phyloP scores from a whole-genome alignment of 805 yeast genomes.

The Saccharomyces mikatae region DNA sequence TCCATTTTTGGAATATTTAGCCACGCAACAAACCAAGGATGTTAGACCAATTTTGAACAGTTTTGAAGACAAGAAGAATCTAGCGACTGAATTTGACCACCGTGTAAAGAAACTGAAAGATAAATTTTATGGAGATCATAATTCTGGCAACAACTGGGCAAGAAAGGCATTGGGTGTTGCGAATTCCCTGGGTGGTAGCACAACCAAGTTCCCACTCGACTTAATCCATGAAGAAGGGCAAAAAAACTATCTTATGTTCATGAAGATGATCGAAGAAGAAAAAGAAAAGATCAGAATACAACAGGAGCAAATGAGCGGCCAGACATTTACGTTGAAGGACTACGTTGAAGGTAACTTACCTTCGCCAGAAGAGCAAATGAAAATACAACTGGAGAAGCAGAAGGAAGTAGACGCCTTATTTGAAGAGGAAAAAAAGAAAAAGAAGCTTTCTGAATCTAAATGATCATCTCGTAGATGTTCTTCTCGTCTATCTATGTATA shows the following conservation, averaged over 20 bases:
- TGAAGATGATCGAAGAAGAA: conserved; percentile 78
- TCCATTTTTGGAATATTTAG: conserved; percentile 90
- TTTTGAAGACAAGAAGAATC: conserved; percentile 54
- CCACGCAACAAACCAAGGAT: conserved; percentile 76
- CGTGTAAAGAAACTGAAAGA: conserved; percentile 72
- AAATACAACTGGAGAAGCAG: conserved; percentile 36
- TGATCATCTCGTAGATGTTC: not conserved
- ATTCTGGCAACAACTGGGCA: conserved; percentile 42
- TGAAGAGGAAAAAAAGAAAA: conserved; percentile 24
- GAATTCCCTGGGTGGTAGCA: conserved; percentile 11
- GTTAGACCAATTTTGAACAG: conserved; percentile 81
- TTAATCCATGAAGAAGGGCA: conserved; percentile 87
- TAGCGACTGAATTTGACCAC: conserved; percentile 70
- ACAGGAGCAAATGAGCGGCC: conserved; percentile 74
- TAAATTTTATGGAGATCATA: conserved; percentile 53
- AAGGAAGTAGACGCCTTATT: conserved; percentile 32
- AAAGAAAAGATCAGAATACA: conserved; percentile 52
- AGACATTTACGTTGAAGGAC: conserved; percentile 78
- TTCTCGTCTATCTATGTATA: not conserved
- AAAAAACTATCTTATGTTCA: conserved; percentile 75
- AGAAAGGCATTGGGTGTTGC: conserved; percentile 57
- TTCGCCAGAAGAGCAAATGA: conserved; percentile 55
- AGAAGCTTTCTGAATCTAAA: not conserved
- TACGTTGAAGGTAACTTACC: conserved; percentile 78
- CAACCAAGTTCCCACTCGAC: conserved; percentile 64